Evolutionary conservation across 768 basidiomycete species (phyloP).

Genomic region (Trametes gibbosa): DNA sequence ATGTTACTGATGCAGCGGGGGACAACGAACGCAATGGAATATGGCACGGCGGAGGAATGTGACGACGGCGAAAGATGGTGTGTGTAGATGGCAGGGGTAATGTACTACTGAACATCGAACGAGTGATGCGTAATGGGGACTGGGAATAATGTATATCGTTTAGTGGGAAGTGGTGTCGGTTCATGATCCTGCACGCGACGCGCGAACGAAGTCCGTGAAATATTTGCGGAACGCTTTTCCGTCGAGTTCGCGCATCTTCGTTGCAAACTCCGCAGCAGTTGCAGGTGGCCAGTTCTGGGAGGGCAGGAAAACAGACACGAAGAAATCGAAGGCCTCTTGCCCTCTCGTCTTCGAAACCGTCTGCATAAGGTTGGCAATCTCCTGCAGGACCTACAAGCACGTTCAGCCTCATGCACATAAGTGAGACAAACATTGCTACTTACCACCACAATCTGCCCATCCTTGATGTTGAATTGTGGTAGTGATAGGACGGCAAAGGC

Average conservation of each 20-base stretch:
- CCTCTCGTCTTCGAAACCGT: conserved; percentile 74
- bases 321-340: conserved; percentile 78
- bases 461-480: conserved; percentile 82
- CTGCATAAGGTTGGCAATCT: conserved; percentile 85
- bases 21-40: not conserved
- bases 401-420: not conserved
- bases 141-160: conserved; percentile 4
- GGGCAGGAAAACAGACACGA: conserved; percentile 78
- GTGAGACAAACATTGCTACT: conserved; percentile 29
- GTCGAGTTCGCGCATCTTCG: conserved; percentile 72
- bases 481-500: conserved; percentile 80
- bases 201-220: conserved; percentile 79
- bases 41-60: conserved; percentile 1
- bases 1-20: conserved; percentile 1
- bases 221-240: conserved; percentile 80
- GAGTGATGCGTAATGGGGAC: conserved; percentile 3
- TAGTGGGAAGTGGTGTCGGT: conserved; percentile 25
- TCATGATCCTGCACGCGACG: conserved; percentile 60
- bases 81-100: conserved; percentile 13
- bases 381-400: conserved; percentile 69
- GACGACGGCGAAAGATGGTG: conserved; percentile 10
- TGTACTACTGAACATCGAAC: conserved; percentile 16
- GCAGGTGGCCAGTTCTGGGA: conserved; percentile 84
- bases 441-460: conserved; percentile 83
- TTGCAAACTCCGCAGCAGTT: conserved; percentile 72